A percentile compares a stretch with the other conserved stretches of the same genome.
These are phyloP conservation scores for Pachysandra terminalis DNA, from an alignment of 164 flowering plant species.

Conservation along the genomic window DNA sequence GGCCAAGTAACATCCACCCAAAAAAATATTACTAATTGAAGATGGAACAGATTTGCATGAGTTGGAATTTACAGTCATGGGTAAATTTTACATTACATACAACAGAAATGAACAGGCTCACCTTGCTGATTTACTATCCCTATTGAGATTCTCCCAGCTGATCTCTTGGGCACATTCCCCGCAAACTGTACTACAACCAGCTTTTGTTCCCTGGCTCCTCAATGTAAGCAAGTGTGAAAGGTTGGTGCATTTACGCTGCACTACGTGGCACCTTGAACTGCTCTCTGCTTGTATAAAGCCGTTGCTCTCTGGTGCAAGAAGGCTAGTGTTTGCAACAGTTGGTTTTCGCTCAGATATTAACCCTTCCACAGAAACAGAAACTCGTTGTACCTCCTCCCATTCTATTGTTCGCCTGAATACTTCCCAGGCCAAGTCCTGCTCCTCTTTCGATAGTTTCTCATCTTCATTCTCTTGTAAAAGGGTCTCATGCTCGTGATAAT, in stretches of 20 bases:
- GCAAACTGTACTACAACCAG: constrained; percentile 74
- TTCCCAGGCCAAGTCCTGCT: constrained; percentile 99
- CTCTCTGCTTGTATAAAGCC: constrained; percentile 19
- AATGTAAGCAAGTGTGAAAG: constrained; percentile 78
- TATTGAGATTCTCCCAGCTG: constrained; percentile 59
- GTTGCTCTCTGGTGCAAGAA: constrained; percentile 20
- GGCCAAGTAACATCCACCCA: not conserved
- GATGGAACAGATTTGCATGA: constrained; percentile 1
- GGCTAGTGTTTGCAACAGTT: constrained; percentile 11
- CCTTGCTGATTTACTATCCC: constrained; percentile 19
- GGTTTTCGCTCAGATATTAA: constrained; percentile 33
- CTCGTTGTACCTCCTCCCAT: constrained; percentile 81
- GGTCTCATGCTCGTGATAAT: constrained; percentile 94
- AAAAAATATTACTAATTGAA: constrained; percentile 1
- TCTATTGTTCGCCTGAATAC: constrained; percentile 53
- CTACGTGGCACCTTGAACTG: constrained; percentile 25
- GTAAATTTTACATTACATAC: constrained; percentile 3
- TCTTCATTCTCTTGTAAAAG: constrained; percentile 98
- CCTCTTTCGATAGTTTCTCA: constrained; percentile 91
- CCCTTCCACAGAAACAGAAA: constrained; percentile 46
- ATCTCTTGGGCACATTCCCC: constrained; percentile 86
- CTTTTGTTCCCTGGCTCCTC: constrained; percentile 73
- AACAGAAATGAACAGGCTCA: constrained; percentile 7
- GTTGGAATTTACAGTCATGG: constrained; percentile 9
- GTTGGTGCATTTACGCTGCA: constrained; percentile 67